phyloP scores from a whole-genome alignment of 75 land plant genomes.

The Azolla pinnata region DNA sequence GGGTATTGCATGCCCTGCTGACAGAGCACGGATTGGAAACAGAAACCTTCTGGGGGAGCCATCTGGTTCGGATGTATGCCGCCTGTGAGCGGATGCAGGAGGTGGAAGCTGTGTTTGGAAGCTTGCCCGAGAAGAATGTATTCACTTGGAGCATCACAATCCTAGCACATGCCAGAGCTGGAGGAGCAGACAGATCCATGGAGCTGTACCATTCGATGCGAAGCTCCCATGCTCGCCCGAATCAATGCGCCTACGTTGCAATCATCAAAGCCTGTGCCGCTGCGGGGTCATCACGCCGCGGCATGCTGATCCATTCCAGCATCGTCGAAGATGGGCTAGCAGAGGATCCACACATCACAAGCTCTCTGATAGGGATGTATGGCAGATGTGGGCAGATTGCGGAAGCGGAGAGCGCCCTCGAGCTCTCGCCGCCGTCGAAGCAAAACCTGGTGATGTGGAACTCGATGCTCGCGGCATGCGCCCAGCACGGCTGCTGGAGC shows the following conservation, averaged over 20 bases:
- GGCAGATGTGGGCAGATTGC: slow-evolving; percentile 8
- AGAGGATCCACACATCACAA: slow-evolving; percentile 6
- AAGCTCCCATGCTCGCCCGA: not conserved
- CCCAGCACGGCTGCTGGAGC: too few relatives aligned
- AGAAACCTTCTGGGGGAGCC: too few relatives aligned
- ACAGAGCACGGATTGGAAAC: too few relatives aligned
- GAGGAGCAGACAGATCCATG: not conserved
- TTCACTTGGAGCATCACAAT: slow-evolving; percentile 1
- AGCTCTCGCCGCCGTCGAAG: too few relatives aligned
- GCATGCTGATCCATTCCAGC: not conserved
- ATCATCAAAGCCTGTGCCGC: not conserved
- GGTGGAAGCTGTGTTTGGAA: too few relatives aligned
- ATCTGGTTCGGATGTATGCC: too few relatives aligned
- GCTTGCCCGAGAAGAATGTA: too few relatives aligned
- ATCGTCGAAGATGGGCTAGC: not conserved
- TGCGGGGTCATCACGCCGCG: not conserved
- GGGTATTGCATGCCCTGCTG: too few relatives aligned
- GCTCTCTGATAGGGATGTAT: slow-evolving; percentile 19
- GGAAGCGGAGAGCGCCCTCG: too few relatives aligned
- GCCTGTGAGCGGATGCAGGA: too few relatives aligned
- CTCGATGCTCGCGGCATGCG: too few relatives aligned
- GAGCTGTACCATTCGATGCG: not conserved
- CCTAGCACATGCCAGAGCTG: not conserved
- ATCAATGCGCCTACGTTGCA: not conserved
- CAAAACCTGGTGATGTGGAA: too few relatives aligned